Evolutionary conservation across 208 protist genomes (phyloP).

Genomic region (Angomonas deanei): DNA sequence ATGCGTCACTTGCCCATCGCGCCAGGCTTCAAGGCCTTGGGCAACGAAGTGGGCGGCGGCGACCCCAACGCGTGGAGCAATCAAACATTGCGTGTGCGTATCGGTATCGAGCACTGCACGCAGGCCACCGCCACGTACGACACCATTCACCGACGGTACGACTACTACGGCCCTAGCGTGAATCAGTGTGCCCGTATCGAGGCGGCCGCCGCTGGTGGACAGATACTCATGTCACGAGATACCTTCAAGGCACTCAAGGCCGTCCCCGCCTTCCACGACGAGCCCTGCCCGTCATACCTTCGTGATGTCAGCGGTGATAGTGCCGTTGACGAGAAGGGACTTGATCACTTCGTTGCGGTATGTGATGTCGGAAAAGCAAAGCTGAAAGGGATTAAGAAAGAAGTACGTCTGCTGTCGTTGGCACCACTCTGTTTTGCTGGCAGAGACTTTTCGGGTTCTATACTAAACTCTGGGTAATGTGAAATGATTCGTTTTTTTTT

Average conservation of each 20-base stretch:
- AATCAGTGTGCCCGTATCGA: constrained; percentile 80
- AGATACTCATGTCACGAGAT: constrained; percentile 71
- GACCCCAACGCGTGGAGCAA: constrained; percentile 30
- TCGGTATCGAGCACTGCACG: constrained; percentile 70
- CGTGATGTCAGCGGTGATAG: constrained; percentile 16
- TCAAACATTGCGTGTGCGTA: constrained; percentile 47
- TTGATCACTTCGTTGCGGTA: constrained; percentile 59
- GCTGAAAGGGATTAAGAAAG: constrained; percentile 44
- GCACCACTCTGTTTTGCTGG: constrained; percentile 42
- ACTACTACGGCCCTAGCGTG: constrained; percentile 88
- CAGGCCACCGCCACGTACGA: constrained; percentile 59
- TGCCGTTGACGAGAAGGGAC: constrained; percentile 6
- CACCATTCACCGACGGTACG: constrained; percentile 56
- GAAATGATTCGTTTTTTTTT: too few relatives aligned
- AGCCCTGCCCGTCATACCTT: constrained; percentile 40
- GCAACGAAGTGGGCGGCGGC: constrained; percentile 35
- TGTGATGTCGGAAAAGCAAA: constrained; percentile 30
- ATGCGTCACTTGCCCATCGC: constrained; percentile 55
- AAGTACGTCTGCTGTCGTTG: constrained; percentile 54
- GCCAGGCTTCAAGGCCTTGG: constrained; percentile 49
- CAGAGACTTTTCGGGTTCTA: too few relatives aligned
- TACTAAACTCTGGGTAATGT: too few relatives aligned
- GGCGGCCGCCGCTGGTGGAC: constrained; percentile 57
- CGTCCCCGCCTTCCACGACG: constrained; percentile 44
- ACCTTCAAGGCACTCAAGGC: constrained; percentile 55